Evolutionary conservation across 176 grass and related monocot species (phyloP).

Genomic region (Guadua angustifolia): DNA sequence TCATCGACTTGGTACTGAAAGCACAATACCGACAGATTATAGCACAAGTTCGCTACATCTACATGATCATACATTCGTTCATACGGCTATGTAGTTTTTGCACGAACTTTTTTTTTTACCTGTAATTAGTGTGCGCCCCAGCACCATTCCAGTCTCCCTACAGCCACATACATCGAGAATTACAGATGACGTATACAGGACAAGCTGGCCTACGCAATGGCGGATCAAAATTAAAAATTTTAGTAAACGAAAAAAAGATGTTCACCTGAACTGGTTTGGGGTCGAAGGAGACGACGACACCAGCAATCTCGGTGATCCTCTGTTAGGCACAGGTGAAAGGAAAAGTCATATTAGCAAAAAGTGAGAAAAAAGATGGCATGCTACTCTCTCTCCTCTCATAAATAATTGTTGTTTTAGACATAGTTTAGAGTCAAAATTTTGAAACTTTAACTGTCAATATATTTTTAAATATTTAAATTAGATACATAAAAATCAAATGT

Average conservation of each 20-base stretch:
- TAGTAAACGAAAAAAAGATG: neutral
- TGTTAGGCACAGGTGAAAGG: conserved; percentile 11
- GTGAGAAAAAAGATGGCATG: no score
- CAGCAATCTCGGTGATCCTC: conserved; percentile 85
- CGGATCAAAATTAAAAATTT: neutral
- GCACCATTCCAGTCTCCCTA: conserved; percentile 92
- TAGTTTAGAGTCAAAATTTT: no score
- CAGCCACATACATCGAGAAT: neutral
- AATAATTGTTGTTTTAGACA: no score
- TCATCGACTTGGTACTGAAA: conserved; percentile 86
- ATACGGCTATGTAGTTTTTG: neutral
- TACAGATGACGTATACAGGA: neutral
- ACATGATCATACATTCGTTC: neutral
- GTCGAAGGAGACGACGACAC: conserved; percentile 70
- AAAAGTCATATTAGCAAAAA: neutral
- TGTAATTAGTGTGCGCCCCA: conserved; percentile 90
- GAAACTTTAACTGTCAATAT: no score
- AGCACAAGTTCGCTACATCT: neutral
- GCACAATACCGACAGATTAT: neutral
- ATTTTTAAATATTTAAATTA: no score
- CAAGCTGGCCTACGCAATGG: neutral
- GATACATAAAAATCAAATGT: no score
- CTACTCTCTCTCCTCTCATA: no score
- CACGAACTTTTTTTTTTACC: conserved; percentile 32
- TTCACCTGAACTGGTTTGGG: conserved; percentile 80